Base-by-base conservation (phyloP, 768 basidiomycete genomes). In the Fomitopsis pulvina region DNA sequence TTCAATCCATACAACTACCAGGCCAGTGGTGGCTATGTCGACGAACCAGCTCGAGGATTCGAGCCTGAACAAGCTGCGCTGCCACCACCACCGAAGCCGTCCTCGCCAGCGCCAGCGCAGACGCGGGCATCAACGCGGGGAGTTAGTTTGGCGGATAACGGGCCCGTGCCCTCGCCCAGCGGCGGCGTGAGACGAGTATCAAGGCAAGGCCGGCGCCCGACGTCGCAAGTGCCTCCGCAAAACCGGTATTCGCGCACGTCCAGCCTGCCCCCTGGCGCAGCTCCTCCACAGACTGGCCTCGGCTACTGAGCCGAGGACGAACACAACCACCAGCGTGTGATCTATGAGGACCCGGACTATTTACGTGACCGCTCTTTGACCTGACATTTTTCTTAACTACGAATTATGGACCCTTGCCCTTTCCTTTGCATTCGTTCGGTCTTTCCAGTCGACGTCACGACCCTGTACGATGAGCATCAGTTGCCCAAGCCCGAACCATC, bases 161-260 rank as follows among this genome's bases (percentile, higher is more conserved):
- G 94, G 12, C 91, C 90, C 32, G 87, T 93, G 2, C 83, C 87
- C 34, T 78, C 78, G 29, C 77, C 81, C 8, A 83, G 42, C 18
- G 47, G 87, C 16, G 85, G 86, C 47, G 92, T 92, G 24, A 78
- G 91, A 34, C 70, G 92, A 50, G 87, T 94, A 24, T 78, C 87
- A 41, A 72, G 88, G 58, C 61, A 71, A 8, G 68, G 68, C 32
- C 74, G 83, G 56, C 71, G 87, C 40, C 76, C 83, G 12, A 71
- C 78, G 24, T 80, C 85, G 27, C 83, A 85, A 58, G 68, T 70
- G 2, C 71, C 73, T n/a, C 54, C 58, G 49, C 79, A 79, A 68
- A 85, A 86, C 62, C 73, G 87, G 24, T 90, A 87, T 65, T 89
- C 87, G 47, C 76, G 88, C 29, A 78, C 80, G 21, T 71, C 73